Evolutionary conservation across 2,329 filamentous ascomycete species (phyloP).

Genomic region (Ophiostoma perfectum): DNA sequence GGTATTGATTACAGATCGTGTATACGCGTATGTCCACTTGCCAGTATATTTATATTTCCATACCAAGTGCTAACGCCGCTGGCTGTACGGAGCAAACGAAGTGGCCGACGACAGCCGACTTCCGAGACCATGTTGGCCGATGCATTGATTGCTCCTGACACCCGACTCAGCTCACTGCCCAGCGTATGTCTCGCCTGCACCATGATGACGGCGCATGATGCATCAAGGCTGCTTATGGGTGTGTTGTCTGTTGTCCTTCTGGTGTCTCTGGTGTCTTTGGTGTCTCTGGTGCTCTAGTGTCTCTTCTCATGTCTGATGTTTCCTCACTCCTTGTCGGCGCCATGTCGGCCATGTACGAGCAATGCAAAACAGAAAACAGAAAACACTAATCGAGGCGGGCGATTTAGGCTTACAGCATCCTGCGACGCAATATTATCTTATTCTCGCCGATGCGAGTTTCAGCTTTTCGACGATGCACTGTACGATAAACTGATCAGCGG

Average conservation of each 20-base stretch:
- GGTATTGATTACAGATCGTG: neutral
- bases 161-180: no score
- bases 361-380: neutral
- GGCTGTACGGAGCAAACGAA: no score
- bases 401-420: neutral
- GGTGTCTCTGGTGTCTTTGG: neutral
- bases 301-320: neutral
- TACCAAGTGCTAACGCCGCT: no score
- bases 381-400: neutral
- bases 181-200: neutral
- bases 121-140: neutral
- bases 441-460: no score
- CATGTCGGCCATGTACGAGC: slow-evolving; percentile 1
- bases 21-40: neutral
- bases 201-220: no score
- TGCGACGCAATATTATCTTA: no score
- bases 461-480: no score
- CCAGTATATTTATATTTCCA: no score
- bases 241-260: neutral
- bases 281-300: neutral
- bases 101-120: neutral
- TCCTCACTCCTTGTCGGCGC: neutral
- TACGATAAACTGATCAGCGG: no score
- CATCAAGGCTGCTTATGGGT: no score
- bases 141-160: neutral